Conservation (phyloP, 768 basidiomycete species). For the Cyathus striatus region DNA sequence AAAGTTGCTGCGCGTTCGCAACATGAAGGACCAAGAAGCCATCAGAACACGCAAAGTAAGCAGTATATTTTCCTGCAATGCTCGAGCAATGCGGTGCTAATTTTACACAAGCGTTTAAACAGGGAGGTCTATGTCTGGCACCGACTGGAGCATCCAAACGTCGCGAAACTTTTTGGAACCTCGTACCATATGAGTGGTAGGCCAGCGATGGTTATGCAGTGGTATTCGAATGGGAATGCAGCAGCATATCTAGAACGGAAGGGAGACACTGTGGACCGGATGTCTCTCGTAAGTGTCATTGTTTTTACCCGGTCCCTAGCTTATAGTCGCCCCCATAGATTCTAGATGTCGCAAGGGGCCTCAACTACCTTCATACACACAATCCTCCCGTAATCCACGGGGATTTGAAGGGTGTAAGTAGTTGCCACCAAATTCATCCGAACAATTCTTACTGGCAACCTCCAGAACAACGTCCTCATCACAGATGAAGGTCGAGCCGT, state of each 20-base stretch:
- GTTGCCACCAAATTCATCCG: no score
- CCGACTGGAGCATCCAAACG: constrained; percentile 40
- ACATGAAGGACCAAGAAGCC: constrained; percentile 22
- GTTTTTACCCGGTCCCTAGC: background rate
- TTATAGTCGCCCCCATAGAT: constrained; percentile 22
- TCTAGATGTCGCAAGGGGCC: constrained; percentile 35
- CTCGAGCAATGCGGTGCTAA: background rate
- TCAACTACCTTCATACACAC: constrained; percentile 37
- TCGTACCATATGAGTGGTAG: constrained; percentile 31
- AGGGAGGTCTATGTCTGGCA: constrained; percentile 44
- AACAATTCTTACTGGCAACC: no score
- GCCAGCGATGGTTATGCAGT: constrained; percentile 37
- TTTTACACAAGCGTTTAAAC: constrained; percentile 31
- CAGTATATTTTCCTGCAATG: background rate
- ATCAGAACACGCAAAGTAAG: constrained; percentile 29
- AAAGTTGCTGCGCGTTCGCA: constrained; percentile 36
- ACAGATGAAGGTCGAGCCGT: constrained; percentile 33
- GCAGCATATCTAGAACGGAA: constrained; percentile 31
- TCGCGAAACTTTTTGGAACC: constrained; percentile 42
- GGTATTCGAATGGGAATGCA: constrained; percentile 45
- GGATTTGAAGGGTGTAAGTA: constrained; percentile 21
- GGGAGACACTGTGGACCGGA: constrained; percentile 26
- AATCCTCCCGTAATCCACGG: constrained; percentile 28
- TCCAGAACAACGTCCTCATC: constrained; percentile 40
- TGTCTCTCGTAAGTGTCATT: constrained; percentile 27